Conservation (phyloP, 1,284 basidiomycete species). For the Marasmius sp. region DNA sequence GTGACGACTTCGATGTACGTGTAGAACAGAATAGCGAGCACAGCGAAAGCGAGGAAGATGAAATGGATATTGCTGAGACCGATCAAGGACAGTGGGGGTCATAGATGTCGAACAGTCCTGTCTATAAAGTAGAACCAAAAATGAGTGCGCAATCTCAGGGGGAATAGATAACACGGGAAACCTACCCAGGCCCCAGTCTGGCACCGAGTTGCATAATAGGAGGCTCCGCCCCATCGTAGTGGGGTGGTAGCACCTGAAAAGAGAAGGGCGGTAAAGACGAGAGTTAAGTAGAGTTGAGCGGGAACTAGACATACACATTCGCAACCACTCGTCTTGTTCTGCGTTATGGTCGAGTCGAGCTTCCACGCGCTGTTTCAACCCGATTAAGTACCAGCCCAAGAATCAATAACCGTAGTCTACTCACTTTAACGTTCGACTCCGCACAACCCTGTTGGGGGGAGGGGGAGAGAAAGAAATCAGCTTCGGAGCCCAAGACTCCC, state of each 20-base stretch:
- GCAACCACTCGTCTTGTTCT: neutral
- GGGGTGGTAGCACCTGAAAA: neutral
- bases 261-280: neutral
- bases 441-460: neutral
- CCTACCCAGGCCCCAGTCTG: neutral
- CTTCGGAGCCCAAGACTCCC: neutral
- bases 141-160: too few species aligned
- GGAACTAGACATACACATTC: neutral
- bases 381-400: neutral
- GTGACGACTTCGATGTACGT: too few species aligned
- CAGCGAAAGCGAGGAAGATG: too few species aligned
- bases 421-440: neutral
- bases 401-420: neutral
- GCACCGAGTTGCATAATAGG: neutral
- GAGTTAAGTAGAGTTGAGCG: neutral
- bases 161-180: too few species aligned
- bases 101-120: too few species aligned
- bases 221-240: neutral
- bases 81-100: too few species aligned
- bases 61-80: too few species aligned
- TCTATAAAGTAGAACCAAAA: too few species aligned
- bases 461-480: too few species aligned
- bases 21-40: too few species aligned
- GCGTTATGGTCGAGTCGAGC: neutral
- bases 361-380: neutral